Evolutionary conservation across 164 flowering plant species (phyloP), one percentile per base, ranked within the genome.

Genomic region (Macadamia tetraphylla): DNA sequence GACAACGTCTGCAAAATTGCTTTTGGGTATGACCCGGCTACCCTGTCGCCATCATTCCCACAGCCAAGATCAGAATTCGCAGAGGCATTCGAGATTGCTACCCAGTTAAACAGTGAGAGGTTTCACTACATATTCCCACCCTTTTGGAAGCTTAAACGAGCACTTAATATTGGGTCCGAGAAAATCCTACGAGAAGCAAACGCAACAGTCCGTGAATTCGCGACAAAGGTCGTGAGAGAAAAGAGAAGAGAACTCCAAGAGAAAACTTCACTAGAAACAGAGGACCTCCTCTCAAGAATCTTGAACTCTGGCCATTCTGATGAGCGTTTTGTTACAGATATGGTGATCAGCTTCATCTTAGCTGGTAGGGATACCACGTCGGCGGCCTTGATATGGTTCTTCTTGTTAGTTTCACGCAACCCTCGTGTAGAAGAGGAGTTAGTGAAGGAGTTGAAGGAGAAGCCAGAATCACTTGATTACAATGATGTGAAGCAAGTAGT

Each of bases 291-390:
- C 18, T 66, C 75, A 9, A 40, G 70, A 43, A 67, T 67, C 23
- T 55, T 67, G 51, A 66, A 18, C 11, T 48, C 70, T 5, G 75
- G 70, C 13, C 62, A 67, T 9, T 29, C 29, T 11, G 75, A 72
- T 52, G 72, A 77, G 42, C 43, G 48, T 1, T 64, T 74, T 4
- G 72, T 73, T 12, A 60, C 56, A 0, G 80, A 82, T 29, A 74
- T 82, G 1, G 77, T 83, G 15, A 77, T 80, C 44, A 81, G 80
- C 72, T 85, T 83, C 65, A 77, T 80, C 0, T 53, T 80, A 8
- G 86, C 88, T 1, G 88, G 86, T 3, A 68, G 80, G 1, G 88
- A 85, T 77, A 77, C 88, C 0, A 81, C 86, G 0, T 84, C 88
- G 0, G 78, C 84, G 1, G 83, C 83, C 2, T 63, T 85, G 35